phyloP scores from a whole-genome alignment of 805 yeast genomes.

The Yarrowia deformans region DNA sequence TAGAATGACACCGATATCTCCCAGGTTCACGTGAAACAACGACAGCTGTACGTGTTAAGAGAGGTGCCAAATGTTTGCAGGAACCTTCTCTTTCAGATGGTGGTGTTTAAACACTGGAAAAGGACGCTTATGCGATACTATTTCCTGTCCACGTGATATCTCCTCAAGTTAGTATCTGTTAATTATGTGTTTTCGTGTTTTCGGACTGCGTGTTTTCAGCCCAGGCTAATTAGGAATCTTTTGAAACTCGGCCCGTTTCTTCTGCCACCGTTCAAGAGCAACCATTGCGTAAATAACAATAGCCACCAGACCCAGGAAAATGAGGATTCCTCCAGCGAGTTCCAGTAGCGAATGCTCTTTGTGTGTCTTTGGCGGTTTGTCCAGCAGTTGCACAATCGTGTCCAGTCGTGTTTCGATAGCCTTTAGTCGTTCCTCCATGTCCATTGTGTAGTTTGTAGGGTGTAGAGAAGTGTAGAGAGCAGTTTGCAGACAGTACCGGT shows the following conservation, averaged over 20 bases:
- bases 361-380: not conserved
- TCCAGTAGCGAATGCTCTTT: conserved; percentile 3
- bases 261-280: not conserved
- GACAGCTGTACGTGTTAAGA: too few relatives aligned
- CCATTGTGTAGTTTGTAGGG: not conserved
- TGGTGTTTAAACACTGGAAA: too few relatives aligned
- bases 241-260: not conserved
- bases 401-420: conserved; percentile 6
- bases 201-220: too few relatives aligned
- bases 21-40: too few relatives aligned
- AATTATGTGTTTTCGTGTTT: not conserved
- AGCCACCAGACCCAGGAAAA: not conserved
- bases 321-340: not conserved
- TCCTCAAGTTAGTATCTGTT: too few relatives aligned
- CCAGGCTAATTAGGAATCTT: not conserved
- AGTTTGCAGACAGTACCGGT: too few relatives aligned
- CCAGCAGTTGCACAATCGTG: not conserved
- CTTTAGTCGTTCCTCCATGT: not conserved
- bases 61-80: too few relatives aligned
- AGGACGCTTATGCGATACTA: too few relatives aligned
- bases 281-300: not conserved
- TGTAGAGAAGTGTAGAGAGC: too few relatives aligned
- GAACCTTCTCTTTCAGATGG: too few relatives aligned
- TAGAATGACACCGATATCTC: too few relatives aligned
- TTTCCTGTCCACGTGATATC: too few relatives aligned